Percentiles rank a stretch among this genome's conserved stretches.
These are phyloP conservation scores for Fragilariopsis cylindrus DNA, from an alignment of 108 stramenopile species.

Conservation along the genomic window DNA sequence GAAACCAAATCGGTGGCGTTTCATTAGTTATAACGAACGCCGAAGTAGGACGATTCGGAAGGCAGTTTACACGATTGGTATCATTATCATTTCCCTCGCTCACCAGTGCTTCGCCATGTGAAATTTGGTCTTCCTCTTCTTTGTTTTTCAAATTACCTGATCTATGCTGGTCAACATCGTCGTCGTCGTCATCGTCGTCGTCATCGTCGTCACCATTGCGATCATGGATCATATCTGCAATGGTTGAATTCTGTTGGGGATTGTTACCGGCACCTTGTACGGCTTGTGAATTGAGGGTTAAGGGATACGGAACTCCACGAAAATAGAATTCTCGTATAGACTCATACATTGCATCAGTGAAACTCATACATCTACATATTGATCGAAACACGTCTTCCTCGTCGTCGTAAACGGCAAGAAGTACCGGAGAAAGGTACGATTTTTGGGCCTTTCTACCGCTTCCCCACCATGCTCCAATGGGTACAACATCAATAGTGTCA, in stretches of 20 bases:
- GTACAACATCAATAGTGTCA: slow-evolving; percentile 90
- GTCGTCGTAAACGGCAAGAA: slow-evolving; percentile 87
- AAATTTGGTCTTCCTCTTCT: neutral
- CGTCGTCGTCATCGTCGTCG: neutral
- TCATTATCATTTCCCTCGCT: slow-evolving; percentile 9
- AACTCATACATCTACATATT: slow-evolving; percentile 65
- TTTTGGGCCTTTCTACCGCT: slow-evolving; percentile 69
- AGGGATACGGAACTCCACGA: slow-evolving; percentile 41
- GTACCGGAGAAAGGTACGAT: slow-evolving; percentile 65
- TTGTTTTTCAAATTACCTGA: neutral
- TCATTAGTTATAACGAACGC: slow-evolving; percentile 50
- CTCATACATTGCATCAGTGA: slow-evolving; percentile 56
- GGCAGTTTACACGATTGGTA: slow-evolving; percentile 39
- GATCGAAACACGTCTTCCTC: slow-evolving; percentile 76
- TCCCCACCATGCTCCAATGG: slow-evolving; percentile 87
- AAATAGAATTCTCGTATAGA: slow-evolving; percentile 56
- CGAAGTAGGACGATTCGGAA: slow-evolving; percentile 39
- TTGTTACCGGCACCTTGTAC: neutral
- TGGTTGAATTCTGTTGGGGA: neutral
- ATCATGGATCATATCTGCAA: neutral
- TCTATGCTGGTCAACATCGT: neutral
- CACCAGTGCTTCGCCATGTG: neutral
- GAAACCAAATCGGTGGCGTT: slow-evolving; percentile 70
- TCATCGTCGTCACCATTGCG: slow-evolving; percentile 1
- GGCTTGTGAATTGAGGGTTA: neutral